Conservation (phyloP, 1,284 basidiomycete species). For the Boletus sp. region DNA sequence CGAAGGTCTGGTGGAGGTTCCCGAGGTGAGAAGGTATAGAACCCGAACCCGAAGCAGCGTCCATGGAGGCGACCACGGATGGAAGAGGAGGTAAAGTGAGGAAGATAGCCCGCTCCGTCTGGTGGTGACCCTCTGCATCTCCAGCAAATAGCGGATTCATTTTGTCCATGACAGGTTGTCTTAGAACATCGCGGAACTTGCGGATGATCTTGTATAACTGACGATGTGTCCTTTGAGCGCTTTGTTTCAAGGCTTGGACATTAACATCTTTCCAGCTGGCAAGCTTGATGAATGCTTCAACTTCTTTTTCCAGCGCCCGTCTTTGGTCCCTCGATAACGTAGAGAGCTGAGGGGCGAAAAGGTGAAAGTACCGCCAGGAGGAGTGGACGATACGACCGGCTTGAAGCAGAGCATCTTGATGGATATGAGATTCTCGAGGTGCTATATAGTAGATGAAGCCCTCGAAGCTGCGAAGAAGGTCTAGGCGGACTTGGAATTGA, state of each 20-base stretch:
- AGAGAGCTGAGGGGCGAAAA: conserved; percentile 57
- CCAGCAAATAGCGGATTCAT: conserved; percentile 42
- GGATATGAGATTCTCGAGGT: conserved; percentile 20
- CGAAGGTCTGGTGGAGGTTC: conserved; percentile 45
- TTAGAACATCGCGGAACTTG: conserved; percentile 89
- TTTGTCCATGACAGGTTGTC: conserved; percentile 61
- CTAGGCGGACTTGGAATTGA: conserved; percentile 73
- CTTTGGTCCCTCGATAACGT: conserved; percentile 61
- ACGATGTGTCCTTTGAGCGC: conserved; percentile 88
- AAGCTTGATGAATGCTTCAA: conserved; percentile 86
- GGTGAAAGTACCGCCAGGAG: conserved; percentile 64
- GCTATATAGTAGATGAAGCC: conserved; percentile 39
- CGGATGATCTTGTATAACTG: conserved; percentile 91
- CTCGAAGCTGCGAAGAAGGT: conserved; percentile 72
- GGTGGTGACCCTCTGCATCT: conserved; percentile 33
- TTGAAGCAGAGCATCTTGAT: conserved; percentile 41
- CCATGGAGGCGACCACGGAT: not conserved
- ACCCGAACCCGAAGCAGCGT: conserved; percentile 3
- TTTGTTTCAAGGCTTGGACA: conserved; percentile 90
- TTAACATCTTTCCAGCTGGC: conserved; percentile 99
- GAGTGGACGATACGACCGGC: conserved; percentile 66
- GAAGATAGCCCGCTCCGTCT: conserved; percentile 14
- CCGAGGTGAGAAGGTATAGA: conserved; percentile 22
- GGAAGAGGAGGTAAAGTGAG: conserved; percentile 5
- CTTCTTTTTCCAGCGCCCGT: conserved; percentile 72